Conservation (phyloP, 139 green algal species). For the Ostreobium quekettii region DNA sequence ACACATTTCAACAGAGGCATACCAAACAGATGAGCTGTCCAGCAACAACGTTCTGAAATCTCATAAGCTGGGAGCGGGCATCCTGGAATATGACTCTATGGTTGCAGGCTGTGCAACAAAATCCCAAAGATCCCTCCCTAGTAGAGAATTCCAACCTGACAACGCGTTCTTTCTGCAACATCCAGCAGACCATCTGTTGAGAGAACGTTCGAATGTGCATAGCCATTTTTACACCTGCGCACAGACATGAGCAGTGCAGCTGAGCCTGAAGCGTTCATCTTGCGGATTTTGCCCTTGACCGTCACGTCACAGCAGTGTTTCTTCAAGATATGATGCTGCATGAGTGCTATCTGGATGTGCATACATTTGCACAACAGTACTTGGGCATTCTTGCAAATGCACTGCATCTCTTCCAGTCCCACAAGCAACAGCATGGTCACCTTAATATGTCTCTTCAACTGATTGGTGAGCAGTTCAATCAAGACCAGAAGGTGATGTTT, state of each 20-base stretch:
- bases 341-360: background rate
- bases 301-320: too few relatives aligned
- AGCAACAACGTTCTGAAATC: background rate
- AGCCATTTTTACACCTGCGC: conserved; percentile 40
- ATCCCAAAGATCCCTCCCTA: background rate
- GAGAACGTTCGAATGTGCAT: conserved; percentile 33
- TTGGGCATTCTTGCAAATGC: background rate
- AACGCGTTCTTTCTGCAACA: conserved; percentile 42
- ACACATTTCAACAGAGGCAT: background rate
- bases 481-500: background rate
- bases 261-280: background rate
- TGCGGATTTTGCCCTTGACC: too few relatives aligned
- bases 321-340: too few relatives aligned
- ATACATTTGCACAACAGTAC: background rate
- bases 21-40: background rate
- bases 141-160: conserved; percentile 26
- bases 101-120: background rate
- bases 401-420: too few relatives aligned
- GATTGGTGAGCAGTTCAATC: background rate
- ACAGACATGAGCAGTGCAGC: background rate
- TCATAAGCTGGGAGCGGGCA: background rate
- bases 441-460: background rate
- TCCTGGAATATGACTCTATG: background rate
- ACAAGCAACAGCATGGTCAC: too few relatives aligned
- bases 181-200: conserved; percentile 41